Conservation (phyloP, 2,329 filamentous ascomycete species). For the Colletotrichum graminicola region DNA sequence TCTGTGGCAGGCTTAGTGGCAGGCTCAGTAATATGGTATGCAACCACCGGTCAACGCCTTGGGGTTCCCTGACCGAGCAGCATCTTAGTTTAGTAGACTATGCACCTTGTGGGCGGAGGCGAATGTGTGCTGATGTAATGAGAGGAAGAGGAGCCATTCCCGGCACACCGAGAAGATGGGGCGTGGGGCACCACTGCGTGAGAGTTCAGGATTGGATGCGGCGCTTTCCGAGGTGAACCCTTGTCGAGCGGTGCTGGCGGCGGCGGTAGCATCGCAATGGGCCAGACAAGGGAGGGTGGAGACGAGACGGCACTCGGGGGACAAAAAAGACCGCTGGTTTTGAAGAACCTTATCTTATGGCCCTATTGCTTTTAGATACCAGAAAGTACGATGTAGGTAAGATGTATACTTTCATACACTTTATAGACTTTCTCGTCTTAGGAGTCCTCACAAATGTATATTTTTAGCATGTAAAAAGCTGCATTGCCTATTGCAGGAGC, state of each 20-base stretch:
- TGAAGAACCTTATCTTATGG: no score
- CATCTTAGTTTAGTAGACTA: background rate
- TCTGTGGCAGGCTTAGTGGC: slow-evolving; percentile 11
- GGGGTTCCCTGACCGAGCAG: slow-evolving; percentile 5
- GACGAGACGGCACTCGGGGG: no score
- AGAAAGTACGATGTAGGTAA: no score
- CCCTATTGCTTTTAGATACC: no score
- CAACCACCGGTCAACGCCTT: slow-evolving; percentile 1
- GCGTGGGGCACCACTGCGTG: slow-evolving; percentile 10
- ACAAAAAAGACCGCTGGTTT: no score
- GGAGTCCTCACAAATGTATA: no score
- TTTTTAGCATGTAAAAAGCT: no score
- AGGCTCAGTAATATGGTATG: slow-evolving; percentile 11
- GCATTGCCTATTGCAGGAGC: no score
- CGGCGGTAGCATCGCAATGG: slow-evolving; percentile 17
- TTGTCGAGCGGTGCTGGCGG: slow-evolving; percentile 10
- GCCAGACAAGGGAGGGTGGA: slow-evolving; percentile 30
- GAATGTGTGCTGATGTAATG: slow-evolving; percentile 23
- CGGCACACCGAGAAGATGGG: slow-evolving; percentile 13
- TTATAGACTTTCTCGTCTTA: no score
- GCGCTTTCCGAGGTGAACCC: slow-evolving; percentile 29
- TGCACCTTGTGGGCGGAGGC: slow-evolving; percentile 4
- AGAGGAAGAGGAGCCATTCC: slow-evolving; percentile 7
- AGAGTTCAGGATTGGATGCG: slow-evolving; percentile 20
- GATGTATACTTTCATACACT: no score